These are phyloP conservation scores for Naegleria lovaniensis DNA, from an alignment of 208 protist genomes.

Conservation along the genomic window DNA sequence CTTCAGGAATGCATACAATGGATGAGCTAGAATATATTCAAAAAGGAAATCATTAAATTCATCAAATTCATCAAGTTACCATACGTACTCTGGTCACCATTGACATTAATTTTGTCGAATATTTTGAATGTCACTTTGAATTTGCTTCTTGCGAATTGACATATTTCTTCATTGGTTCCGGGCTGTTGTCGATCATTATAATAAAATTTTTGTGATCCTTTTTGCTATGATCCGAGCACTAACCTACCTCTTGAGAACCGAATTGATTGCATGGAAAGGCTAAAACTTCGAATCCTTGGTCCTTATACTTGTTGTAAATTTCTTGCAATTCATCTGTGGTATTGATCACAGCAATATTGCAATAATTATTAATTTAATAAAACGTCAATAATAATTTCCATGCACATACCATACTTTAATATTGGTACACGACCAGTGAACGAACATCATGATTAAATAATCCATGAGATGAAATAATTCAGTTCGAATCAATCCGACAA, in stretches of 20 bases:
- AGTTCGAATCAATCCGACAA: no score
- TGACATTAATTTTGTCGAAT: conserved; percentile 79
- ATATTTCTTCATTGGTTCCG: conserved; percentile 57
- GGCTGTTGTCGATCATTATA: neutral
- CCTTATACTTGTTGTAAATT: conserved; percentile 76
- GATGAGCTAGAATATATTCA: conserved; percentile 84
- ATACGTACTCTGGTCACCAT: conserved; percentile 62
- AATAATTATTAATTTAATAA: no score
- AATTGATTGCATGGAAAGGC: conserved; percentile 86
- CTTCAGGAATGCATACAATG: conserved; percentile 72
- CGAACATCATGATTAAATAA: no score
- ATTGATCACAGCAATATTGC: no score
- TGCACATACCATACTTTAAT: no score
- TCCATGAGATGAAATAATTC: no score
- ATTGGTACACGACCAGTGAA: no score
- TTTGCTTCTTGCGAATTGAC: conserved; percentile 57
- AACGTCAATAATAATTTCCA: no score
- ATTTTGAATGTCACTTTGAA: conserved; percentile 72
- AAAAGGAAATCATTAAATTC: conserved; percentile 50
- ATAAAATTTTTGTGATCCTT: neutral
- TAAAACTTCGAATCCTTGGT: conserved; percentile 70
- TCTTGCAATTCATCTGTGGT: conserved; percentile 47
- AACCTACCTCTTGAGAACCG: conserved; percentile 62
- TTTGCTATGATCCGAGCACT: neutral
- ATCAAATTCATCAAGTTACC: conserved; percentile 59